A percentile compares a stretch with the other conserved stretches of the same genome.
Evolutionary conservation across 192 early-diverging fungal genomes (phyloP).

Genomic region (Rhizophagus clarus): DNA sequence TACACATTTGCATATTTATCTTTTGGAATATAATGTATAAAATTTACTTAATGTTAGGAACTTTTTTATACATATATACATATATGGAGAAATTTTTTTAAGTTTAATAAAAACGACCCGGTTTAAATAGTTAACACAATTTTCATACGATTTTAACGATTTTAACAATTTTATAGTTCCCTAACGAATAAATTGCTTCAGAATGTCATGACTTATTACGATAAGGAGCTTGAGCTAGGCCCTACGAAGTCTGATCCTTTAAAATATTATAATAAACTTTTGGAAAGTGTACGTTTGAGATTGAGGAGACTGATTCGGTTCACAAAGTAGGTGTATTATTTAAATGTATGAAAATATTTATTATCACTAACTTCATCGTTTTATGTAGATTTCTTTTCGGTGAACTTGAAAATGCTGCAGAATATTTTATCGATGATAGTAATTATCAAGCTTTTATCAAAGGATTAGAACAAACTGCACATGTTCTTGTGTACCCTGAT

Average conservation of each 20-base stretch:
- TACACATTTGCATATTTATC: slow-evolving; percentile 30
- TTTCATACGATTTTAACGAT: background rate
- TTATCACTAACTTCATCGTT: background rate
- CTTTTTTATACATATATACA: background rate
- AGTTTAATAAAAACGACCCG: too few species aligned
- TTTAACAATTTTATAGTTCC: slow-evolving; percentile 38
- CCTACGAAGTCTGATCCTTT: slow-evolving; percentile 34
- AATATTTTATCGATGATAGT: slow-evolving; percentile 69
- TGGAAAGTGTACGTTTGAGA: slow-evolving; percentile 66
- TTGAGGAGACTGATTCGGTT: slow-evolving; percentile 66
- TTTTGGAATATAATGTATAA: background rate
- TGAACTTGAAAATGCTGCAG: slow-evolving; percentile 73
- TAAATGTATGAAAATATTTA: background rate
- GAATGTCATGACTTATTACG: slow-evolving; percentile 53
- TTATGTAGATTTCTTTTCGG: slow-evolving; percentile 49
- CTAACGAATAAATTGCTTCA: slow-evolving; percentile 51
- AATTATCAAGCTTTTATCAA: slow-evolving; percentile 58
- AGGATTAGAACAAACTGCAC: slow-evolving; percentile 66
- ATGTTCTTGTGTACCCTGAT: slow-evolving; percentile 74
- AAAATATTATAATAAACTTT: slow-evolving; percentile 59
- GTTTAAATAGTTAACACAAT: background rate
- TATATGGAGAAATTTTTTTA: background rate
- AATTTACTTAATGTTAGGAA: background rate
- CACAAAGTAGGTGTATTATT: slow-evolving; percentile 47
- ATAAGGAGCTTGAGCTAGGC: slow-evolving; percentile 43